Evolutionary conservation across 1,284 basidiomycete genomes (phyloP), one percentile per base, ranked within the genome.

Genomic region (Coniophora puteana): DNA sequence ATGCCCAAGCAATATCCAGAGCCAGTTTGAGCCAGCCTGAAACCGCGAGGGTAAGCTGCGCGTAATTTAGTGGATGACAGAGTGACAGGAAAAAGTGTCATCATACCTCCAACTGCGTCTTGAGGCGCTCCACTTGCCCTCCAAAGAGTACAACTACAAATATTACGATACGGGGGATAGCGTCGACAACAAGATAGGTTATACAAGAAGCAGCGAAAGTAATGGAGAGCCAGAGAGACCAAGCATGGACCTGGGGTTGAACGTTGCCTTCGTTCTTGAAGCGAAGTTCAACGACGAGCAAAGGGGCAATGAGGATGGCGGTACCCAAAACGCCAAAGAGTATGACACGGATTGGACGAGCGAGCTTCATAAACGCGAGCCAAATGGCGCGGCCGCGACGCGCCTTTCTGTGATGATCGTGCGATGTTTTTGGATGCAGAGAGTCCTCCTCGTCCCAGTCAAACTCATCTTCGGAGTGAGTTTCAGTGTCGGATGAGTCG

Each of bases 201-300:
- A 58, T 62, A 49, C 80, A 81, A 8, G 66, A 69, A 26, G 79
- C 67, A n/a, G 76, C 78, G 83, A 83, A 89, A 17, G 72, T 68
- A 32, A 86, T 74, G 8, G 81, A 67, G 26, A 86, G 52, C 85
- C 86, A 89, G 25, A 88, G 61, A 4, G 81, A 85, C 84, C 84
- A 86, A 4, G 73, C 69, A 46, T 74, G 71, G 6, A 85, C 78
- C 48, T 85, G 78, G 12, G 66, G 60, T 40, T 69, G 69, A 10
- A 67, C 74, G 13, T 64, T 49, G 46, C 59, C 75, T 18, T 45
- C 46, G 34, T 63, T 60, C 41, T 63, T 66, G 57, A 85, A 89
- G 40, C 71, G 71, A 40, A 86, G 59, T 45, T 80, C 65, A 45
- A 86, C 75, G 45, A 89, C 76, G 46, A 88, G 65, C 34, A 84